phyloP scores from a whole-genome alignment of 2,329 filamentous ascomycete genomes.

The Colletotrichum truncatum region DNA sequence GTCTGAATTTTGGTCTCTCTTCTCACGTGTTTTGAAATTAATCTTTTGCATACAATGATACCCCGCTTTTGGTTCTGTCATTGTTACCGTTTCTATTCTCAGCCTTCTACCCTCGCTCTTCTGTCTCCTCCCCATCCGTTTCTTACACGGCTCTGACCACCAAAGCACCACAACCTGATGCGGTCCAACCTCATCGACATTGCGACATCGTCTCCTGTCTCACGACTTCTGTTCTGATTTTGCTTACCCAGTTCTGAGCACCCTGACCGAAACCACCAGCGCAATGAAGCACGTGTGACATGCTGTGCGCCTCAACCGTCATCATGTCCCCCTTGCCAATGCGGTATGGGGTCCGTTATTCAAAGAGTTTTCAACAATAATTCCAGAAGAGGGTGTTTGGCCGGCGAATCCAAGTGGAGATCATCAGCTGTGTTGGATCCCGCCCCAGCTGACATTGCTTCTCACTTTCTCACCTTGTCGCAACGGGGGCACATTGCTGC shows the following conservation, averaged over 20 bases:
- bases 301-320: background rate
- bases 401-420: constrained; percentile 21
- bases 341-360: background rate
- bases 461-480: background rate
- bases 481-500: background rate
- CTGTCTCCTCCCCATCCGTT: constrained; percentile 1
- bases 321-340: background rate
- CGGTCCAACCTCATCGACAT: background rate
- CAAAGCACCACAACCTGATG: background rate
- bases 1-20: background rate
- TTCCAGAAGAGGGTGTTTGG: constrained; percentile 12
- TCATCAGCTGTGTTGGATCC: background rate
- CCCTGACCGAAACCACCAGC: background rate
- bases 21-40: too few species aligned
- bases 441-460: background rate
- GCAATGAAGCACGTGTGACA: background rate
- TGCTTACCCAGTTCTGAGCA: background rate
- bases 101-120: constrained; percentile 19
- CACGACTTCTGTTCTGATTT: constrained; percentile 1
- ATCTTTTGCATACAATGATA: too few species aligned
- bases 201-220: background rate
- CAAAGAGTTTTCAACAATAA: background rate
- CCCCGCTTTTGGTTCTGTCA: background rate
- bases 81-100: constrained; percentile 25
- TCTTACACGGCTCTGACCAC: constrained; percentile 21